Evolutionary conservation across 306 rosid genomes (phyloP).

Genomic region (Cicer judaicum): DNA sequence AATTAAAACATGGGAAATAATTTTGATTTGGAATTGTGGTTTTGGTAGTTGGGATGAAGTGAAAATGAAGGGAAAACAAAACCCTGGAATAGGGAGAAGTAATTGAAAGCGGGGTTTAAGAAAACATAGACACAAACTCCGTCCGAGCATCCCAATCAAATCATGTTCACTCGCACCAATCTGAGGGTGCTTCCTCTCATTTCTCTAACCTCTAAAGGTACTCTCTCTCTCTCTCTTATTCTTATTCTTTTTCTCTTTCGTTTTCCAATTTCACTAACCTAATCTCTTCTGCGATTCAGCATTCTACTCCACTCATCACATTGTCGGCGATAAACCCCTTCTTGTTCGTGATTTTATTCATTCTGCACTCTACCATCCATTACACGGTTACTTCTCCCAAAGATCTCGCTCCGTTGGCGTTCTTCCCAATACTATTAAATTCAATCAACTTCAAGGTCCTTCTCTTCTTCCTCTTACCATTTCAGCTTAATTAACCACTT

Average conservation of each 20-base stretch:
- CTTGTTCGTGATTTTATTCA: constrained; percentile 96
- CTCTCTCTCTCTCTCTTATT: constrained; percentile 15
- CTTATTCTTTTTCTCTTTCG: constrained; percentile 1
- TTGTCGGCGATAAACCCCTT: constrained; percentile 78
- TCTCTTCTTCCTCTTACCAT: not conserved
- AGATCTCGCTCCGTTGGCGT: constrained; percentile 81
- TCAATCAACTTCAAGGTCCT: constrained; percentile 79
- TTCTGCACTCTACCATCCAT: constrained; percentile 85
- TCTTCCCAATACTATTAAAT: constrained; percentile 62
- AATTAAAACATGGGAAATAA: too few species aligned
- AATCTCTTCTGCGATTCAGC: constrained; percentile 55
- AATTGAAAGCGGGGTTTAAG: constrained; percentile 43
- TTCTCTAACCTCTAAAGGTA: constrained; percentile 52
- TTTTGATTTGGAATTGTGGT: too few species aligned
- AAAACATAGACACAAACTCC: not conserved
- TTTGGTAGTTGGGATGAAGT: too few species aligned
- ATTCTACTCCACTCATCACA: constrained; percentile 65
- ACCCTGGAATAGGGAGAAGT: constrained; percentile 23
- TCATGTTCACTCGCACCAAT: constrained; percentile 44
- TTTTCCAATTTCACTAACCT: constrained; percentile 14
- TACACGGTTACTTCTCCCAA: constrained; percentile 82
- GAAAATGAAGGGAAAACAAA: not conserved
- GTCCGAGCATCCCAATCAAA: too few species aligned
- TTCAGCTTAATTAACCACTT: too few species aligned
- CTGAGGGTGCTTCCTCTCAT: constrained; percentile 40